Percentiles rank a stretch among this genome's conserved stretches.
Conservation (phyloP, 495 filamentous ascomycete species). For the Aspergillus ostianus region DNA sequence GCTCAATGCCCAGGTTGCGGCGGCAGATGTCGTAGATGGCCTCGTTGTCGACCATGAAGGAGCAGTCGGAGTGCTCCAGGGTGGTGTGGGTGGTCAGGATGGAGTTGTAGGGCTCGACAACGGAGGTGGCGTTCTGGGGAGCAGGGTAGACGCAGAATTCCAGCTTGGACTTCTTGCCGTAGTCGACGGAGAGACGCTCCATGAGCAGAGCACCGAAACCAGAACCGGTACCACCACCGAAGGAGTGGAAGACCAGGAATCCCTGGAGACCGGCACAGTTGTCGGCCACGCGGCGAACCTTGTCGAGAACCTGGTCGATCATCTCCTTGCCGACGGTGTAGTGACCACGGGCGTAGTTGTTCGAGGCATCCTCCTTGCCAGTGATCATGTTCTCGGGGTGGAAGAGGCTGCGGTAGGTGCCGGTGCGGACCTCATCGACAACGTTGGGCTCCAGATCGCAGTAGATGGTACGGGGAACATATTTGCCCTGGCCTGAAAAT, state of each 20-base stretch:
- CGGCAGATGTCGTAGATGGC: constrained; percentile 99
- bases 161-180: constrained; percentile 99
- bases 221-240: constrained; percentile 97
- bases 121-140: constrained; percentile 92
- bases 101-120: constrained; percentile 99
- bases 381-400: constrained; percentile 99
- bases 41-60: constrained; percentile 99
- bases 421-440: constrained; percentile 98
- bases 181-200: constrained; percentile 96
- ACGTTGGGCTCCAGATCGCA: constrained; percentile 99
- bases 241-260: constrained; percentile 99
- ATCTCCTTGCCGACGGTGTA: constrained; percentile 99
- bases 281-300: constrained; percentile 93
- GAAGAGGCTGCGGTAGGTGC: constrained; percentile 92
- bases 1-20: constrained; percentile 92
- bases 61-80: constrained; percentile 98
- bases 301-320: constrained; percentile 94
- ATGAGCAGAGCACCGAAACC: constrained; percentile 97
- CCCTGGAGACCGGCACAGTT: constrained; percentile 97
- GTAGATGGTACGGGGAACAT: constrained; percentile 98
- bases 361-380: constrained; percentile 98
- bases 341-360: constrained; percentile 99
- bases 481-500: constrained; percentile 86
- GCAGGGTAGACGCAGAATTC: constrained; percentile 99
- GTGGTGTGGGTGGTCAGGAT: constrained; percentile 99